These are phyloP conservation scores for Rhizopogon vesiculosus DNA, from an alignment of 768 basidiomycete species.

Conservation along the genomic window DNA sequence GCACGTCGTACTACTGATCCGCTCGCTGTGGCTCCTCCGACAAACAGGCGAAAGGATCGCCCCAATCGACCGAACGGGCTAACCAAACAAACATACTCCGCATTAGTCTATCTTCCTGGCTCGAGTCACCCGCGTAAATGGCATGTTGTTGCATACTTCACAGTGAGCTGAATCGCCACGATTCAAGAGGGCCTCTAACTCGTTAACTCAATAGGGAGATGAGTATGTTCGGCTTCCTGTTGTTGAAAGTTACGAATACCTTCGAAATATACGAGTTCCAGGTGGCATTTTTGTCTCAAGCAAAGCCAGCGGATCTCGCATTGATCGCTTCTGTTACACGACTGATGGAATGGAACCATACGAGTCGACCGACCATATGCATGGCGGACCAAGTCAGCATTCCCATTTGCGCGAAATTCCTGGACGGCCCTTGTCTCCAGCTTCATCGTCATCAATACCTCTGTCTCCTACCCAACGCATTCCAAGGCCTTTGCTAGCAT, in stretches of 20 bases:
- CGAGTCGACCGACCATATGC: conserved; percentile 1
- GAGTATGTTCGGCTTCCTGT: conserved; percentile 69
- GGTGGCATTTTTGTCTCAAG: conserved; percentile 70
- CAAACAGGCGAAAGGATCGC: conserved; percentile 68
- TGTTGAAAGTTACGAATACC: conserved; percentile 70
- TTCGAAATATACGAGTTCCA: conserved; percentile 63
- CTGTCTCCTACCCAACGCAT: conserved; percentile 10
- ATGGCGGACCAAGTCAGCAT: conserved; percentile 4
- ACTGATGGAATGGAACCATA: conserved; percentile 15
- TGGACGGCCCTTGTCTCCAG: conserved; percentile 9
- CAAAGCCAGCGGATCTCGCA: conserved; percentile 40
- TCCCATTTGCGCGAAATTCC: conserved; percentile 11
- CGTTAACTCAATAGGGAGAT: conserved; percentile 42
- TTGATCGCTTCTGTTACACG: conserved; percentile 14
- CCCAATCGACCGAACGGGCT: conserved; percentile 78
- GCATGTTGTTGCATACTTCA: conserved; percentile 83
- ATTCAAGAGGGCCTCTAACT: background rate
- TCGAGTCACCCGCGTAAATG: conserved; percentile 61
- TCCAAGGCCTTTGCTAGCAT: conserved; percentile 2
- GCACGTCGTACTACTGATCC: conserved; percentile 61
- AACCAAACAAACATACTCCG: conserved; percentile 84
- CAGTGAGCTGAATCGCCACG: conserved; percentile 37
- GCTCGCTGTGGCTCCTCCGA: conserved; percentile 49
- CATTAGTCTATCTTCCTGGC: conserved; percentile 63
- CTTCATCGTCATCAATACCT: conserved; percentile 10